Evolutionary conservation across 169 alveolate genomes (phyloP), one percentile per base, ranked within the genome.

Genomic region (Cryptosporidium meleagridis): DNA sequence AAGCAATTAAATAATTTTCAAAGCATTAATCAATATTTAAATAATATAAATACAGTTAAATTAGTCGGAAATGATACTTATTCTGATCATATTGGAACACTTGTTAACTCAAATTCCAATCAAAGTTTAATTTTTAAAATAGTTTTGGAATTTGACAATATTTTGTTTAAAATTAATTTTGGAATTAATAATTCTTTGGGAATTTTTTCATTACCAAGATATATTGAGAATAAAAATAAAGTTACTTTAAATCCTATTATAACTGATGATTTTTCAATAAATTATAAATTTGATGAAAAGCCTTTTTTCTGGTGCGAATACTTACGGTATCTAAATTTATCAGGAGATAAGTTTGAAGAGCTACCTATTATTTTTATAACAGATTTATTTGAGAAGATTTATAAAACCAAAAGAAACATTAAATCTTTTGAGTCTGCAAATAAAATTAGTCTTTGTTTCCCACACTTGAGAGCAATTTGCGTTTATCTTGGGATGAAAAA

Each of bases 271-370:
- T 18, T 59, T 37, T 59, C 44, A 45, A 41, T 52, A 31, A 6
- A 53, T 52, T 53, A 23, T 23, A 26, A 23, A n/a, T 52, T 73
- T 9, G 55, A 73, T 23, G 68, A 73, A 8, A 44, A 39, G 8
- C 86, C 72, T 12, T 12, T 53, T 59, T 73, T 53, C 58, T 73
- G 86, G 86, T 73, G 71, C 16, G 86, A 73, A 21, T 73, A 53
- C 33, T 39, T 73, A 55, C 3, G 68, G 18, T 73, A 73, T 51
- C 44, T 73, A 18, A 39, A 59, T 31, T 16, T 53, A 37, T 33
- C 70, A 1, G 58, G 29, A 29, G 5, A 73, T 39, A 51, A 59
- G 33, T 73, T 52, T 52, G 86, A 73, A 39, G 86, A 73, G 14
- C 31, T 59, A 29, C 71, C 86, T 2, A 41, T 73, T 33, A 31